Evolutionary conservation across 2,329 filamentous ascomycete genomes (phyloP).

Genomic region (Orbilia javanica): DNA sequence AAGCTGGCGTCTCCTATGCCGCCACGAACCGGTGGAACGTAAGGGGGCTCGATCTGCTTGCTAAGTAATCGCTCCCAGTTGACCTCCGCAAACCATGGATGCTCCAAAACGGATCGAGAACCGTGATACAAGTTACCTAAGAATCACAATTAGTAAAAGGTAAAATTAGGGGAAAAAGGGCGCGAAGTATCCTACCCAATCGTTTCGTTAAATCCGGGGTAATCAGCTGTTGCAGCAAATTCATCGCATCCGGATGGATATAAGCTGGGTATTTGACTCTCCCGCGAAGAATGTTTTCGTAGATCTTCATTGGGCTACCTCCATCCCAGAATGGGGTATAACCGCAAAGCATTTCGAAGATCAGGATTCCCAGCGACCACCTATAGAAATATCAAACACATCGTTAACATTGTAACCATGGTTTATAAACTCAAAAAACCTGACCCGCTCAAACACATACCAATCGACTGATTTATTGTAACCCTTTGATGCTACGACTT

Average conservation of each 20-base stretch:
- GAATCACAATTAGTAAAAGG: background rate
- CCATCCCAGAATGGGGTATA: slow-evolving; percentile 99
- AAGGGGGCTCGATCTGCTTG: slow-evolving; percentile 98
- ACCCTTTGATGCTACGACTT: slow-evolving; percentile 98
- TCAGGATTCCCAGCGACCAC: slow-evolving; percentile 98
- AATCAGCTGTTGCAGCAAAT: slow-evolving; percentile 91
- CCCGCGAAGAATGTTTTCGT: slow-evolving; percentile 97
- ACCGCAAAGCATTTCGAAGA: slow-evolving; percentile 99
- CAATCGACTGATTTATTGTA: slow-evolving; percentile 99
- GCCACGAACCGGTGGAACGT: slow-evolving; percentile 93
- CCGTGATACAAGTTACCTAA: slow-evolving; percentile 89
- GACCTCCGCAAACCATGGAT: slow-evolving; percentile 96
- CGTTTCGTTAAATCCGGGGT: slow-evolving; percentile 95
- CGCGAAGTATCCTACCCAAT: slow-evolving; percentile 66
- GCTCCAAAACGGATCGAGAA: slow-evolving; percentile 90
- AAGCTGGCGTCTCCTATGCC: slow-evolving; percentile 95
- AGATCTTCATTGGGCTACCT: slow-evolving; percentile 98
- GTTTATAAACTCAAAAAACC: background rate
- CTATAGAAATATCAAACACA: slow-evolving; percentile 67
- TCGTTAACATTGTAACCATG: slow-evolving; percentile 39
- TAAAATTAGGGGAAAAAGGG: background rate
- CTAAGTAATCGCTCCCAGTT: slow-evolving; percentile 94
- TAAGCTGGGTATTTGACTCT: slow-evolving; percentile 97
- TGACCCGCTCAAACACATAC: slow-evolving; percentile 72
- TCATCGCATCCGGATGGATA: slow-evolving; percentile 92